Evolutionary conservation across 2,329 filamentous ascomycete species (phyloP).

Genomic region (Aspergillus ustus): DNA sequence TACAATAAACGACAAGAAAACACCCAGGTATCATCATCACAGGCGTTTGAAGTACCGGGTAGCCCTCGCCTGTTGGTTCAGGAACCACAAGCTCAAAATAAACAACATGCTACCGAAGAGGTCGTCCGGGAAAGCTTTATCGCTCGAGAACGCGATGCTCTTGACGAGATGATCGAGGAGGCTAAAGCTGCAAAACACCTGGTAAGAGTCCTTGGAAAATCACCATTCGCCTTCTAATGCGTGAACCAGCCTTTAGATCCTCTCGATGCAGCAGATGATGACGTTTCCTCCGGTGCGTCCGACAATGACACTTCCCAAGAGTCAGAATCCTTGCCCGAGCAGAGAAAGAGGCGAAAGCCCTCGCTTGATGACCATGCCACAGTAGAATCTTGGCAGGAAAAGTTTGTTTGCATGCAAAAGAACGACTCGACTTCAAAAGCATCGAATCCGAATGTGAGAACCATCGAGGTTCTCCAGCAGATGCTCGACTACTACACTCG

Average conservation of each 20-base stretch:
- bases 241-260: conserved; percentile 41
- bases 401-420: conserved; percentile 65
- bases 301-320: conserved; percentile 20
- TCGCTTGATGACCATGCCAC: conserved; percentile 8
- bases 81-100: neutral
- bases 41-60: conserved; percentile 14
- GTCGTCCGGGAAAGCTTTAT: conserved; percentile 8
- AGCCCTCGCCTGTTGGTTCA: neutral
- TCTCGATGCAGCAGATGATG: conserved; percentile 33
- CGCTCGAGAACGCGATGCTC: conserved; percentile 53
- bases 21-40: conserved; percentile 22
- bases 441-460: conserved; percentile 72
- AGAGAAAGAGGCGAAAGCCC: conserved; percentile 19
- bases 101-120: conserved; percentile 7
- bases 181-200: conserved; percentile 65
- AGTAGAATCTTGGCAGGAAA: conserved; percentile 42
- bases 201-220: conserved; percentile 32
- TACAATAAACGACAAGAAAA: conserved; percentile 22
- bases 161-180: conserved; percentile 68
- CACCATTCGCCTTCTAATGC: neutral
- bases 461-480: conserved; percentile 75
- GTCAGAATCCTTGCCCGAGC: conserved; percentile 23
- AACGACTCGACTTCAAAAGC: conserved; percentile 49
- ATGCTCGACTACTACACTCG: conserved; percentile 80
- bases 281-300: conserved; percentile 21